A percentile compares a stretch with the other conserved stretches of the same genome.
These are phyloP conservation scores for Cytidiella melzeri DNA, from an alignment of 768 basidiomycete genomes.

Conservation along the genomic window DNA sequence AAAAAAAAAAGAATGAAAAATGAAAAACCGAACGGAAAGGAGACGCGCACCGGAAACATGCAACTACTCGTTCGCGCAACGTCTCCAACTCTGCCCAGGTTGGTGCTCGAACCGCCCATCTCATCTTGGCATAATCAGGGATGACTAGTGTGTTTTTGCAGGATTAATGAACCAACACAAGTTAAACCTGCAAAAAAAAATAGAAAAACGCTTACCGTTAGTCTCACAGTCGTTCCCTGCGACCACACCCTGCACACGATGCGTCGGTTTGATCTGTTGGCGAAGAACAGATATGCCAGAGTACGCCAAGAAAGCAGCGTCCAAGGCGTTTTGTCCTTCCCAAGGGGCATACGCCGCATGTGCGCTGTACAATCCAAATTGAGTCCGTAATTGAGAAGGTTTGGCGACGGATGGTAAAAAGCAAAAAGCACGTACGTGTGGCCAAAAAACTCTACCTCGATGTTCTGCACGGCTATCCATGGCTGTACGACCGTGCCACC, in stretches of 20 bases:
- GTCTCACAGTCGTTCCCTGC: slow-evolving; percentile 60
- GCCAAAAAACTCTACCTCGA: slow-evolving; percentile 69
- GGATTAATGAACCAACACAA: too few relatives aligned
- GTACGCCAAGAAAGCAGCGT: slow-evolving; percentile 85
- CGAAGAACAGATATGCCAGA: slow-evolving; percentile 71
- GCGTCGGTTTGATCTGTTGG: slow-evolving; percentile 81
- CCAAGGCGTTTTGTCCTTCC: slow-evolving; percentile 83
- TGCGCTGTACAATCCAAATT: slow-evolving; percentile 38
- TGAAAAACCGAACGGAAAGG: background rate
- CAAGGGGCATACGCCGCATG: slow-evolving; percentile 81
- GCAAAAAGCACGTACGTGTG: slow-evolving; percentile 69
- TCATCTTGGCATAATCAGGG: slow-evolving; percentile 75
- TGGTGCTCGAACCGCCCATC: slow-evolving; percentile 67
- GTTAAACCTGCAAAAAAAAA: too few relatives aligned
- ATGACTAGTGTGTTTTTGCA: slow-evolving; percentile 60
- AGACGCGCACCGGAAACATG: slow-evolving; percentile 62
- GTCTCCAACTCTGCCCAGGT: slow-evolving; percentile 47
- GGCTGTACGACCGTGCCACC: slow-evolving; percentile 46
- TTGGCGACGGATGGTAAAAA: slow-evolving; percentile 3
- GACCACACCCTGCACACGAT: slow-evolving; percentile 75
- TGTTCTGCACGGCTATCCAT: slow-evolving; percentile 56
- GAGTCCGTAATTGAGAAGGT: background rate
- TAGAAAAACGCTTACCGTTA: slow-evolving; percentile 50
- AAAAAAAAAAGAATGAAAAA: too few relatives aligned
- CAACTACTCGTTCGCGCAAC: slow-evolving; percentile 53